Conservation (phyloP, 1,284 basidiomycete species). For the Cutaneotrichosporon cyanovorans region DNA sequence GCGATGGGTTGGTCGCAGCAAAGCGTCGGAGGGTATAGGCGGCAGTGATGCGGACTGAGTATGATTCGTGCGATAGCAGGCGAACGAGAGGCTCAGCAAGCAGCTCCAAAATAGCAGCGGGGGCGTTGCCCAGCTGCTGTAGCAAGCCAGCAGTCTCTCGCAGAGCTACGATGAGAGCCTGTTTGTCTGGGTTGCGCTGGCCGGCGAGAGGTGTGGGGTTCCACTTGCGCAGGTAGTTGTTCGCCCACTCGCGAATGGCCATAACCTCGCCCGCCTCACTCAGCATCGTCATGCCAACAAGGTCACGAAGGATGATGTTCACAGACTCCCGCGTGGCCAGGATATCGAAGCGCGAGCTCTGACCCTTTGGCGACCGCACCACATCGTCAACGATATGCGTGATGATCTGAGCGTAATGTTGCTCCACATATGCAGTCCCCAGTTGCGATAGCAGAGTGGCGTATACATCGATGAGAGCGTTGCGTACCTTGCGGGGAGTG, state of each 20-base stretch:
- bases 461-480: conserved; percentile 87
- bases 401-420: conserved; percentile 71
- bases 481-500: conserved; percentile 61
- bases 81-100: conserved; percentile 78
- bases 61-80: conserved; percentile 77
- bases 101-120: conserved; percentile 80
- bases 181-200: conserved; percentile 61
- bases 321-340: conserved; percentile 67
- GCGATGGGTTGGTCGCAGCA: conserved; percentile 77
- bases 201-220: conserved; percentile 79
- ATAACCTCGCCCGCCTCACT: conserved; percentile 87
- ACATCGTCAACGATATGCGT: conserved; percentile 73
- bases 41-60: conserved; percentile 75
- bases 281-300: conserved; percentile 79
- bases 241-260: conserved; percentile 79
- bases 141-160: conserved; percentile 78
- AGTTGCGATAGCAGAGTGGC: conserved; percentile 67
- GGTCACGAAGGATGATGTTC: conserved; percentile 68
- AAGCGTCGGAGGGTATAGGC: conserved; percentile 84
- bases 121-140: conserved; percentile 84
- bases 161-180: conserved; percentile 67
- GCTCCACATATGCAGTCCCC: conserved; percentile 70
- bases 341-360: conserved; percentile 61
- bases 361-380: conserved; percentile 53
- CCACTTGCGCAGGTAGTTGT: conserved; percentile 78